Conservation (phyloP, 75 land plant genomes). For the Ceratopteris richardii region DNA sequence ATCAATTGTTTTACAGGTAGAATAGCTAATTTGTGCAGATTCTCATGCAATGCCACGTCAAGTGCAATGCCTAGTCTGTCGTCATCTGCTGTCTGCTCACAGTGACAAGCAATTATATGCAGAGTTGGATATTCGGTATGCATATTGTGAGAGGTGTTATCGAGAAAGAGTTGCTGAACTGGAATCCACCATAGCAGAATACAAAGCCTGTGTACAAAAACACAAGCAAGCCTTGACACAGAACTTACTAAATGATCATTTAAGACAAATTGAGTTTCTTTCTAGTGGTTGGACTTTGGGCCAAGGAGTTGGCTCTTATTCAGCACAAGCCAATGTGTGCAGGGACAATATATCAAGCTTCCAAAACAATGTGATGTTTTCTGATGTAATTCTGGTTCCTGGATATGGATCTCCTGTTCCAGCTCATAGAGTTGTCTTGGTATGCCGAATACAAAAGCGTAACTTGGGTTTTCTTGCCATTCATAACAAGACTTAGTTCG, state of each 20-base stretch:
- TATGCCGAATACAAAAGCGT: neutral
- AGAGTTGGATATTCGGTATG: neutral
- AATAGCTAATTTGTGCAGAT: no score
- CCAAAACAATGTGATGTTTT: neutral
- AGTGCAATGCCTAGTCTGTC: slow-evolving; percentile 1
- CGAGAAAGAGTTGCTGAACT: neutral
- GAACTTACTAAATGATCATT: neutral
- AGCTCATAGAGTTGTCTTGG: slow-evolving; percentile 20
- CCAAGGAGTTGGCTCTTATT: no score
- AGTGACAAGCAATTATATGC: neutral
- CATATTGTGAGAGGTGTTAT: slow-evolving; percentile 1
- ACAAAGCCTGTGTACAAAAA: neutral
- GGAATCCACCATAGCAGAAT: neutral
- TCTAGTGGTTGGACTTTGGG: neutral
- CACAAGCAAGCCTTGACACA: neutral
- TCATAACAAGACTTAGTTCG: neutral
- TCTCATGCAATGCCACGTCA: neutral
- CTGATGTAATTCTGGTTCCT: slow-evolving; percentile 7
- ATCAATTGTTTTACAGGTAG: no score
- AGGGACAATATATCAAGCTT: neutral
- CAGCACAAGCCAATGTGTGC: neutral
- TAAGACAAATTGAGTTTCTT: neutral
- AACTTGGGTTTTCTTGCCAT: neutral
- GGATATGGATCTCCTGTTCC: slow-evolving; percentile 2
- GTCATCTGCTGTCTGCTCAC: neutral